Conservation (phyloP, 805 yeast genomes). For the Jamesozyma hellenica region DNA sequence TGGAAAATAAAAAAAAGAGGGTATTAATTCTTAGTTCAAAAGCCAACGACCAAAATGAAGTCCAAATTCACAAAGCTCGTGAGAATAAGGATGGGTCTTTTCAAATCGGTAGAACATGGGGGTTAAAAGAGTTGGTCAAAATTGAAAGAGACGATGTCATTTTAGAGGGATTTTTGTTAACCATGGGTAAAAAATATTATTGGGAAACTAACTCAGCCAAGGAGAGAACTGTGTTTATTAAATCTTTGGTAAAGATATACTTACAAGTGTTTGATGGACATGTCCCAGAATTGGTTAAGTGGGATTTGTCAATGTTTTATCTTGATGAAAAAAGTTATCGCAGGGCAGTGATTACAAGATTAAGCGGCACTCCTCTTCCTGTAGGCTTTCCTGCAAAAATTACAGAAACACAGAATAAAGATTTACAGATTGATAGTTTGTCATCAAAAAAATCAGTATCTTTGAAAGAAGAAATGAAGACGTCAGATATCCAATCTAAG, state of each 20-base stretch:
- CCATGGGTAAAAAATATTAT: slow-evolving; percentile 68
- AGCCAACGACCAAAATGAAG: slow-evolving; percentile 57
- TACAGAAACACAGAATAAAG: not conserved
- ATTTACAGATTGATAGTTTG: not conserved
- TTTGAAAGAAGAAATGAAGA: not conserved
- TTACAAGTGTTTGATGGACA: slow-evolving; percentile 47
- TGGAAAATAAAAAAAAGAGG: slow-evolving; percentile 48
- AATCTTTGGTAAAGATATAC: slow-evolving; percentile 42
- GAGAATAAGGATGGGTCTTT: slow-evolving; percentile 61
- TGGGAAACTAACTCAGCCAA: slow-evolving; percentile 61
- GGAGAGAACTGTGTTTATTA: slow-evolving; percentile 51
- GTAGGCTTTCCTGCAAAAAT: not conserved
- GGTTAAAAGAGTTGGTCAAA: slow-evolving; percentile 53
- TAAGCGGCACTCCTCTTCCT: not conserved
- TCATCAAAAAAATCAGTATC: not conserved
- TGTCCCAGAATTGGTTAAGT: slow-evolving; percentile 43
- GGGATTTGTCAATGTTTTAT: slow-evolving; percentile 37
- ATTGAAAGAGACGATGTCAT: slow-evolving; percentile 46
- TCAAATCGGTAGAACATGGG: slow-evolving; percentile 93
- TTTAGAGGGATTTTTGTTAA: slow-evolving; percentile 47
- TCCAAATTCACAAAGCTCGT: slow-evolving; percentile 76
- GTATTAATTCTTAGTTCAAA: slow-evolving; percentile 38
- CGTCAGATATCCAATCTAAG: not conserved
- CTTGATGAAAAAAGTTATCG: slow-evolving; percentile 31
- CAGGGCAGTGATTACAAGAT: slow-evolving; percentile 20